These are phyloP conservation scores for Colletotrichum trifolii DNA, from an alignment of 2,329 filamentous ascomycete species.

Conservation along the genomic window DNA sequence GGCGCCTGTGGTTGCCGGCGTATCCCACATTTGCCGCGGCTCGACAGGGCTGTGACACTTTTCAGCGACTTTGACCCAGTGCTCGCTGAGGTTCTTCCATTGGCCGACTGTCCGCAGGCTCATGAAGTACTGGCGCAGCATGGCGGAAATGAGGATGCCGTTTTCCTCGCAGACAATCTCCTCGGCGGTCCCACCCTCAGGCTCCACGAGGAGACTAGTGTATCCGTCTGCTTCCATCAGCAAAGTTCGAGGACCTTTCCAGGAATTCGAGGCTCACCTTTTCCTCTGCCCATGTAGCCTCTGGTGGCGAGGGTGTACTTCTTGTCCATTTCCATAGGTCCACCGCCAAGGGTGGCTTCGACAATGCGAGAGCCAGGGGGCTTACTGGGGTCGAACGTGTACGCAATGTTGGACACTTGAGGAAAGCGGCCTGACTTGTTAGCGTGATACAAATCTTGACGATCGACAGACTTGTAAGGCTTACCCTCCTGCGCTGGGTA, in stretches of 20 bases:
- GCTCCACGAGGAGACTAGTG: constrained; percentile 77
- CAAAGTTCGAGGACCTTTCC: neutral
- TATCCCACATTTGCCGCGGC: constrained; percentile 50
- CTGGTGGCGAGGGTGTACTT: constrained; percentile 82
- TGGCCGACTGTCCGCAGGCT: constrained; percentile 82
- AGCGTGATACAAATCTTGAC: neutral
- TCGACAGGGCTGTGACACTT: constrained; percentile 65
- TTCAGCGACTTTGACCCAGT: constrained; percentile 75
- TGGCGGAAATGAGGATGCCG: constrained; percentile 85
- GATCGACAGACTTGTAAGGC: neutral
- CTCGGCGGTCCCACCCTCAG: constrained; percentile 80
- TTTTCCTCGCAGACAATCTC: constrained; percentile 88
- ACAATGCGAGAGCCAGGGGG: constrained; percentile 72
- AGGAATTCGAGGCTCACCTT: constrained; percentile 54
- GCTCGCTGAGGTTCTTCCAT: constrained; percentile 79
- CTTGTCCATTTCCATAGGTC: constrained; percentile 69
- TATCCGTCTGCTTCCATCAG: constrained; percentile 72
- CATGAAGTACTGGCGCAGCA: constrained; percentile 93
- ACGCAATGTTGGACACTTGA: constrained; percentile 86
- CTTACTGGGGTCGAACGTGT: constrained; percentile 75
- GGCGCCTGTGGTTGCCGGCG: constrained; percentile 38
- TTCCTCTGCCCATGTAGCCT: constrained; percentile 90
- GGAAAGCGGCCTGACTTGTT: constrained; percentile 71
- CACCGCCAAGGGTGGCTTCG: constrained; percentile 69
- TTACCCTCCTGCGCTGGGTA: constrained; percentile 84